Evolutionary conservation across 2,329 filamentous ascomycete species (phyloP), one percentile per base, ranked within the genome.

Genomic region (Xylaria sp.): DNA sequence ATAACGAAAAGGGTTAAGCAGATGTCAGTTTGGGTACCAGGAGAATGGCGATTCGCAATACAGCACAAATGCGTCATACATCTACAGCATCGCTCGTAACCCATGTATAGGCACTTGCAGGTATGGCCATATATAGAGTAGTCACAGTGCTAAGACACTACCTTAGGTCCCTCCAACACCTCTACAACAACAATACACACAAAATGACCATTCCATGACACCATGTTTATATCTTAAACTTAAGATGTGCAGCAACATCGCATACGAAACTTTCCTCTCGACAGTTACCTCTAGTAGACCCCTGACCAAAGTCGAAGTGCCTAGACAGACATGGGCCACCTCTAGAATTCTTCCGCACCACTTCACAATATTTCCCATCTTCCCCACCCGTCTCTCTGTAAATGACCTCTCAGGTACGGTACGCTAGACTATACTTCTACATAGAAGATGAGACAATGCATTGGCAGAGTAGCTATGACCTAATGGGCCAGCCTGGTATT

Each of bases 401-500:
- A 3, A 60, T 65, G 54, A 57, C 8, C 6, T 13, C 12, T 5
- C 8, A 50, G 9, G 9, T 60, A 64, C 23, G 37, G 21, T 8
- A 53, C 10, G 13, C 3, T 13, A 25, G n/a, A n/a, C n/a, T 47
- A 21, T n/a, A 12, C 21, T 21, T 44, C 12, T 44, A n/a, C 40
- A n/a, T 18, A 5, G 10, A 40, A 18, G 2, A 32, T 23, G n/a
- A 55, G 5, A 55, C 2, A 10, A 42, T 35, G 12, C n/a, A 50
- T 29, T 23, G 5, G 16, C 12, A 44, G 16, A 54, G 44, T 27
- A 59, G 21, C 6, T 21, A 67, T 63, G 65, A 63, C n/a, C 53
- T 62, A 55, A 50, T 57, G 35, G 35, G 5, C 12, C 29, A 18
- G 42, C 10, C 27, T n/a, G 5, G 53, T 1, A 29, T 23, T 6